phyloP scores from a whole-genome alignment of 495 filamentous ascomycete species.

The Penicillium dipodomyicola region DNA sequence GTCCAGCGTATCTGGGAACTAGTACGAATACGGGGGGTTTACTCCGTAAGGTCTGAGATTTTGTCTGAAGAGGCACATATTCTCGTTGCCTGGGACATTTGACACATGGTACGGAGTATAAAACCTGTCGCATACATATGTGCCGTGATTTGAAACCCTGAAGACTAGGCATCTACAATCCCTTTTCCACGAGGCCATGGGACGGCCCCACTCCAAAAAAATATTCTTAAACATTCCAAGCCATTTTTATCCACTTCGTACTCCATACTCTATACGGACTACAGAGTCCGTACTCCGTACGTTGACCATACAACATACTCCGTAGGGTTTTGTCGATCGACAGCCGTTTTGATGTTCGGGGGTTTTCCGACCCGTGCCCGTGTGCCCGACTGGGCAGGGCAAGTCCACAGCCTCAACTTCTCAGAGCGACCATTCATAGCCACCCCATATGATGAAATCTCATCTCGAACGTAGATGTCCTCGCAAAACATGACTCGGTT shows the following conservation, averaged over 20 bases:
- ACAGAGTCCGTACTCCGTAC: background rate
- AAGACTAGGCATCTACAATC: conserved; percentile 4
- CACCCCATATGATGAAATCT: conserved; percentile 1
- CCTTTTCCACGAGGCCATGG: background rate
- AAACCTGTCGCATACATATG: background rate
- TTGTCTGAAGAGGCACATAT: background rate
- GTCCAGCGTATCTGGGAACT: background rate
- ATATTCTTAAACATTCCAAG: background rate
- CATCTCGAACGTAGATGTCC: background rate
- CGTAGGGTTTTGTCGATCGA: background rate
- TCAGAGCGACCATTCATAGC: background rate
- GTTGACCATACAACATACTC: too few species aligned
- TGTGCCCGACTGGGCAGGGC: background rate
- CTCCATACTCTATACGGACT: background rate
- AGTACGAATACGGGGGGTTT: background rate
- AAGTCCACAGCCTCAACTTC: conserved; percentile 8
- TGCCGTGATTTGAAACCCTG: background rate
- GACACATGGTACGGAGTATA: background rate
- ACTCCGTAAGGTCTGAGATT: background rate
- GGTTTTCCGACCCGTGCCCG: background rate
- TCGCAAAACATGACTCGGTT: background rate
- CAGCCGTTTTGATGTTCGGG: background rate
- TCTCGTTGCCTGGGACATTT: background rate
- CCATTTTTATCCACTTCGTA: background rate
- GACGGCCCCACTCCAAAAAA: background rate